Evolutionary conservation across 2,329 filamentous ascomycete genomes (phyloP), one percentile per base, ranked within the genome.

Genomic region (Colletotrichum incanum): DNA sequence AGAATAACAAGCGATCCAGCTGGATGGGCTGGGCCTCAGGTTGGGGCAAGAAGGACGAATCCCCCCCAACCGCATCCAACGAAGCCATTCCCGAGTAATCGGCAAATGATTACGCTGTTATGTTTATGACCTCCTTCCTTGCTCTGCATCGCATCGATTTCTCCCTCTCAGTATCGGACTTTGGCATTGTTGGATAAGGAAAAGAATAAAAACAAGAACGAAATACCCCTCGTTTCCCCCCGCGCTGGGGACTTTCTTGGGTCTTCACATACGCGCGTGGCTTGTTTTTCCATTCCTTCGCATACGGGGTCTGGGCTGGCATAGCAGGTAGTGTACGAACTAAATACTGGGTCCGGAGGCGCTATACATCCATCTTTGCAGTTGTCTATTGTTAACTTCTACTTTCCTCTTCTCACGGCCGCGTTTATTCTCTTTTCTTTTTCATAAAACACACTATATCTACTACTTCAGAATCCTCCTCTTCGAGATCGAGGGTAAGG

Each of bases 21-120:
- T 93, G 91, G 91, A 87, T 92, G 70, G 89, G 89, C 16, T 92
- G 90, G 89, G 84, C 86, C 34, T 75, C 76, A 14, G 80, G 78
- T 37, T 82, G 80, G 78, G 86, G 84, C 79, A 87, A 86, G 82
- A 89, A 88, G 81, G 87, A 89, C 61, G 87, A 88, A 14, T 61
- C 74, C 60, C 70, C 69, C 73, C 76, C 69, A 16, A 43, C 41
- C 41, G 59, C 58, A 28, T 41, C 52, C 41, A 68, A 50, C 34
- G 72, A 74, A 34, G 49, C 71, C 26, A 74, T 74, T 43, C 73
- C 73, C 47, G 73, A 74, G 71, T 74, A 72, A 70, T 72, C 26
- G 59, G 39, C 31, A 67, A 50, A 63, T 54, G n/a, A 54, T 63
- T 60, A 72, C 68, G 60, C 47, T 45, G 34, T 72, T 70, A 72